Evolutionary conservation across 345 rosid species (phyloP), one percentile per base, ranked within the genome.

Genomic region (Raphanus raphanistrum): DNA sequence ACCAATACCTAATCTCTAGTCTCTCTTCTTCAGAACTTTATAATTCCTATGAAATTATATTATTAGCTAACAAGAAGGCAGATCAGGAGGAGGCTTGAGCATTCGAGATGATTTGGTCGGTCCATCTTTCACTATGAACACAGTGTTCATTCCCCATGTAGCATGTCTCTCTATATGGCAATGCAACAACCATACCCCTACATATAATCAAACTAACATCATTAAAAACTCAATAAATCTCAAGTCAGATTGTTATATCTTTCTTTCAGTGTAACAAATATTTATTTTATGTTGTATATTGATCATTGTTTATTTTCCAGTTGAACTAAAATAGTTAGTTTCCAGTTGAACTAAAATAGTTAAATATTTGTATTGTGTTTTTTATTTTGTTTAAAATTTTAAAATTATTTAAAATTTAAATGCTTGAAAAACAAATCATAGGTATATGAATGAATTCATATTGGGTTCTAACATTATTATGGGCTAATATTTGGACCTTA

Each of bases 111-210:
- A 67, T 45, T 66, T 69, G 4, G 84, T 72, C 13, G 66, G 67
- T 33, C 88, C 86, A 73, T 83, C 73, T 58, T 79, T 81, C 50
- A 85, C 84, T 32, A 85, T 78, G 77, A 85, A 60, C n/a, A 78
- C 84, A 2, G 84, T 16, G 64, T 55, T 80, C 88, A 85, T 85
- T 17, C 85, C 87, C 87, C 87, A 85, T 13, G 79, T 76, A 1
- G 75, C 66, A 71, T 84, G 84, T 45, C 80, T 74, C 48, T 85
- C 83, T 50, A 74, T 80, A 50, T 85, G 87, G 60, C 86, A 82
- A 72, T 83, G 87, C 76, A 76, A 48, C 28, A 85, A 57, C 87
- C 87, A 85, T 0, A 85, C 85, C 29, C 86, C 86, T 83, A 54
- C 0, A 35, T 33, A 63, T 15, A 77, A 64, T 3, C 0, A 11